phyloP scores from a whole-genome alignment of 2,329 filamentous ascomycete genomes.

The Aspergillus pseudoglaucus region DNA sequence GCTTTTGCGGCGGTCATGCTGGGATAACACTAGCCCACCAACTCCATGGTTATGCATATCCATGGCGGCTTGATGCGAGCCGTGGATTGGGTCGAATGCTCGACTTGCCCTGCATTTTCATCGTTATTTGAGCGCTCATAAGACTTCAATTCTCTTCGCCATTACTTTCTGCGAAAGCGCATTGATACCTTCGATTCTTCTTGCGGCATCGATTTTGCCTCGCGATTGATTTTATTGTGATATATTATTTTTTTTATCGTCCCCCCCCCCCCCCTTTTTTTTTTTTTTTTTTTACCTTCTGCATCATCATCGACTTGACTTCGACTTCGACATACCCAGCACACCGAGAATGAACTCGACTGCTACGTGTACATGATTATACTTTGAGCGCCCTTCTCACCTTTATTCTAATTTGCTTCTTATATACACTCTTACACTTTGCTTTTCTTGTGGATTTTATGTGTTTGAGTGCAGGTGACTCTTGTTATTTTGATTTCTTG shows the following conservation, averaged over 20 bases:
- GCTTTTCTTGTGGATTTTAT: neutral
- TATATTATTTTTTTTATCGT: neutral
- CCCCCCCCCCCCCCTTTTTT: no score
- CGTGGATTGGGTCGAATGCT: no score
- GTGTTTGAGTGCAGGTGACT: neutral
- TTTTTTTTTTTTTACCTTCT: neutral
- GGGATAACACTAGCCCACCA: conserved; percentile 17
- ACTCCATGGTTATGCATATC: neutral
- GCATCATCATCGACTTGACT: no score
- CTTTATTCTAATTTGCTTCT: neutral
- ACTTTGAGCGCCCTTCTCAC: conserved; percentile 3
- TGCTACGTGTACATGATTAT: conserved; percentile 1
- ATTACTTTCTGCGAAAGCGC: no score
- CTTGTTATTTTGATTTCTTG: neutral
- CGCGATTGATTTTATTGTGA: neutral
- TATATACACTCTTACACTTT: neutral
- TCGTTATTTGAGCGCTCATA: no score
- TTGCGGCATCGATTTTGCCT: no score
- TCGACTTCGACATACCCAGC: conserved; percentile 10
- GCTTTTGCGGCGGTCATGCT: conserved; percentile 34
- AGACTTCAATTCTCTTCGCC: no score
- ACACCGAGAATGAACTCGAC: conserved; percentile 6
- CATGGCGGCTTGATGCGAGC: no score
- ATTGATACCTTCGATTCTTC: no score
- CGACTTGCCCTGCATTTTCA: no score